Base-by-base conservation (phyloP, 345 rosid species). In the Linum usitatissimum region DNA sequence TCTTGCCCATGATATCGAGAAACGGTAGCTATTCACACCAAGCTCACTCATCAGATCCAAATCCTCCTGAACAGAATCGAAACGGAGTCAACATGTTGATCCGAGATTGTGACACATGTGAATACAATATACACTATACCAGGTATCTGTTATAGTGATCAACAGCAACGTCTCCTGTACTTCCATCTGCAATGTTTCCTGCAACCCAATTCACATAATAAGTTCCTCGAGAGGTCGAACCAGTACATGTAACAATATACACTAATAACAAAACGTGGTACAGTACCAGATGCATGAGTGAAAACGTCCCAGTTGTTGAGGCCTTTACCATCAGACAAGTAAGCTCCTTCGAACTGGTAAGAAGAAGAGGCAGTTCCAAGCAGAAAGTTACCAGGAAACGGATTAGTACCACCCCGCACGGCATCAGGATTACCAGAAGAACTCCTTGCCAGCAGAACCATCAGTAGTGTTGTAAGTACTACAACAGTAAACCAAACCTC, bases 1-100 rank as follows among this genome's bases (percentile, higher is more conserved):
- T 75, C 95, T 75, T 6, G 95, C 81, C 97, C 93, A 85, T 42
- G 97, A 86, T 61, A 86, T 83, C 14, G 93, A 87, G 71, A 91
- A 84, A 19, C 91, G 76, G 53, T 84, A 88, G 77, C 87, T 83
- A 63, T 81, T 74, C 58, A 79, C 83, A 38, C 92, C 90, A 23
- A 87, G 76, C 30, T 61, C 57, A 9, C 65, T 70, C 97, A 85
- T 87, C 34, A 83, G 74, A 53, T 75, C 75, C 57, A 83, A 55
- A 55, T 87, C 97, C 57, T 83, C 87, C 92, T 86, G 78, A 45
- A 45, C 61, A 62, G 18, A 7, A 21, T 45, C 34, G 6, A 18
- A 6, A 63, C 55, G 21, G 18, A 45, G 56, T 40, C 67, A 64
- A 66, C 38, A 65, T 20, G 30, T 51, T 28, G 18, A 12, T 14